These are phyloP conservation scores for Lachancea meyersii DNA, from an alignment of 805 yeast genomes.

Conservation along the genomic window DNA sequence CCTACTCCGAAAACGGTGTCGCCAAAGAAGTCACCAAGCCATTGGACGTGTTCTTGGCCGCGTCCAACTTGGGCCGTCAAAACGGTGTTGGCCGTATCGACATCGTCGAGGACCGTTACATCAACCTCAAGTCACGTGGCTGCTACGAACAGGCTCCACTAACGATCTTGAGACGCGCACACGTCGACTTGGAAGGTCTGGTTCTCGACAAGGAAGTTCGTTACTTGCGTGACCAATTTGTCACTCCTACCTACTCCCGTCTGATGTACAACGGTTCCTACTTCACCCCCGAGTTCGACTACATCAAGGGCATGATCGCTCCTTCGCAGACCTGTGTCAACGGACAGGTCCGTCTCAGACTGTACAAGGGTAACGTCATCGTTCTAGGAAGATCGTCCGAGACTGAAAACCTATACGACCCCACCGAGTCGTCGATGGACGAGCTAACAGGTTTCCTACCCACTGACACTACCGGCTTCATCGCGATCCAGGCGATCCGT, in stretches of 20 bases:
- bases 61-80: conserved; percentile 94
- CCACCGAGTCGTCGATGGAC: conserved; percentile 98
- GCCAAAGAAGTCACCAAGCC: conserved; percentile 69
- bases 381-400: conserved; percentile 91
- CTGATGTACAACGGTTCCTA: conserved; percentile 94
- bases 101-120: conserved; percentile 97
- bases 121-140: conserved; percentile 98
- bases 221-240: conserved; percentile 92
- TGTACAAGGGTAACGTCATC: conserved; percentile 82
- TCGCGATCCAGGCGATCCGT: conserved; percentile 96
- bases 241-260: conserved; percentile 85
- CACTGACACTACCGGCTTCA: conserved; percentile 94
- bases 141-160: conserved; percentile 99
- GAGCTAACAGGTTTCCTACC: conserved; percentile 98
- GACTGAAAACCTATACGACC: conserved; percentile 95
- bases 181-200: conserved; percentile 94
- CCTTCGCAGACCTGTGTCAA: conserved; percentile 95
- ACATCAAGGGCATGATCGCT: conserved; percentile 83
- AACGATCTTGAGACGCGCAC: conserved; percentile 87
- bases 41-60: conserved; percentile 85
- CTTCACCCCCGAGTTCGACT: conserved; percentile 98
- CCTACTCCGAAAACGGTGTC: conserved; percentile 53
- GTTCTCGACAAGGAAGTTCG: conserved; percentile 97
- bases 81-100: conserved; percentile 99
- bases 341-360: conserved; percentile 90